phyloP scores from a whole-genome alignment of 225 moss, liverwort and hornwort species.

The Climacium dendroides region DNA sequence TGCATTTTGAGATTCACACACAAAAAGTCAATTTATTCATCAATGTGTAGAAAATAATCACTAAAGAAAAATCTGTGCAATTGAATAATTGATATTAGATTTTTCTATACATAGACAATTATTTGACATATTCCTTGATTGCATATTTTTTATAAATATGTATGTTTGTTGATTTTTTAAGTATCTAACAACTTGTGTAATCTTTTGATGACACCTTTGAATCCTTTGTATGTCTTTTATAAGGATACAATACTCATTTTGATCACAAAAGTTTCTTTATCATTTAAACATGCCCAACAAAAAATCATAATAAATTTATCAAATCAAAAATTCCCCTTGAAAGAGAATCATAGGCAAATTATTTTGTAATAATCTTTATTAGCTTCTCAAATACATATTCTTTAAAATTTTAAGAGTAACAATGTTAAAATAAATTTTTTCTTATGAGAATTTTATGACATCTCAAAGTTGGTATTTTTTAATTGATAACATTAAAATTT shows the following conservation, averaged over 20 bases:
- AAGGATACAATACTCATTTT: neutral
- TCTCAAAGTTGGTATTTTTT: neutral
- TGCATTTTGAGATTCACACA: neutral
- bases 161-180: neutral
- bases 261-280: neutral
- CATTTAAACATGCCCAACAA: neutral
- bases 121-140: neutral
- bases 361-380: neutral
- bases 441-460: neutral
- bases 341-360: neutral
- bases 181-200: too few species aligned
- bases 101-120: neutral
- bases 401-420: neutral
- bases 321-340: too few species aligned
- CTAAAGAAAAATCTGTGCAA: neutral
- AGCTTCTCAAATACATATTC: neutral
- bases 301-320: neutral
- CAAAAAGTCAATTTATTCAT: neutral
- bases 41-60: neutral
- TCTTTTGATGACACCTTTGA: neutral
- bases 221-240: neutral
- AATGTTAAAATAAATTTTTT: too few species aligned
- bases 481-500: neutral
- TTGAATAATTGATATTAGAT: rapidly evolving
- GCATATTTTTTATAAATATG: neutral